A percentile compares a stretch with the other conserved stretches of the same genome.
phyloP scores from a whole-genome alignment of 2,329 filamentous ascomycete genomes.

The Hirsutella thompsonii region DNA sequence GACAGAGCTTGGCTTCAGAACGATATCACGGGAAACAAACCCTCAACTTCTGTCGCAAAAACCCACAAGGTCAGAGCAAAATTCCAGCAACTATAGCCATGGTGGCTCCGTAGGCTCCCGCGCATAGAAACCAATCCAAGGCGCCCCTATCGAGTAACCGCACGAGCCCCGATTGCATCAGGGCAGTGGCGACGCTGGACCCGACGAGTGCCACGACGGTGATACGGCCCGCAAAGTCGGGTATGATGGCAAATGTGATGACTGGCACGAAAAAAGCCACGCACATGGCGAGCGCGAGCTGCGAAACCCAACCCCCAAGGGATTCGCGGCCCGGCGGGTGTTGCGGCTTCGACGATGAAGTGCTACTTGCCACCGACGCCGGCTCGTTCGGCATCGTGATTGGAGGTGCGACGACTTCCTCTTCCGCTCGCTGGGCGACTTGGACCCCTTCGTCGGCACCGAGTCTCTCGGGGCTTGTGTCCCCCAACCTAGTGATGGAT shows the following conservation, averaged over 20 bases:
- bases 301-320: not conserved
- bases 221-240: conserved; percentile 42
- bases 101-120: conserved; percentile 19
- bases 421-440: conserved; percentile 6
- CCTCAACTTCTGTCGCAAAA: not conserved
- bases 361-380: conserved; percentile 1
- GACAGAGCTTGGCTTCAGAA: no score
- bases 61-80: not conserved
- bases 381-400: conserved; percentile 1
- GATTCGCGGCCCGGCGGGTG: not conserved
- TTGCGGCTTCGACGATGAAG: not conserved
- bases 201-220: conserved; percentile 41
- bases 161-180: conserved; percentile 13
- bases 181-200: conserved; percentile 23
- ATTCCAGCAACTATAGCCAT: conserved; percentile 15
- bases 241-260: conserved; percentile 43
- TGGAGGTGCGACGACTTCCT: conserved; percentile 3
- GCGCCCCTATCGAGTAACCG: conserved; percentile 7
- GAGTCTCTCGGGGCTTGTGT: conserved; percentile 2
- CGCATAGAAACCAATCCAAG: conserved; percentile 13
- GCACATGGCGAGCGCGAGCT: conserved; percentile 10
- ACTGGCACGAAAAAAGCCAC: conserved; percentile 39
- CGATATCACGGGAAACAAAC: not conserved
- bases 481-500: conserved; percentile 11
- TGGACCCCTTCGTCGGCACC: conserved; percentile 7